Evolutionary conservation across 352 stramenopile genomes (phyloP), one percentile per base, ranked within the genome.

Genomic region (Blastocystis sp.): DNA sequence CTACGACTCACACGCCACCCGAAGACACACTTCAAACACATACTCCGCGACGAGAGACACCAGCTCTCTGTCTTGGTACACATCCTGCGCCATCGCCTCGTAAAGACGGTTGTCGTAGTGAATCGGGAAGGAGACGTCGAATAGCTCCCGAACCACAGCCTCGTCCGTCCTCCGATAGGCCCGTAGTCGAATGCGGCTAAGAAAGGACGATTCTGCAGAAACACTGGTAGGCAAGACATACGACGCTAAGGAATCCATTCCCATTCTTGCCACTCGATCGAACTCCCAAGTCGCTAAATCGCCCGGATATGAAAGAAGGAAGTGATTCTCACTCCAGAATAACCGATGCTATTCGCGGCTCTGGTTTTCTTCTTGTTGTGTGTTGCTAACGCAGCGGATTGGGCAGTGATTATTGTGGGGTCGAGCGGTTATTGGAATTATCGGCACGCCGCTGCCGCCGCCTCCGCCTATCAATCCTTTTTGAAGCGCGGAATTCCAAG

Each of bases 341-440:
- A 55, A 16, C 9, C 9, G 45, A 55, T 55, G 45, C 45, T 55
- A 6, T 55, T 16, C 16, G 59, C 70, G 12, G 70, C 41, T 69
- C 24, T 69, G 29, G 24, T 33, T 45, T 55, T 55, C 37, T 60
- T 77, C 16, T 35, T 77, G 3, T 10, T 77, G 12, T 51, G 29
- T 55, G 26, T 9, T 29, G 74, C 41, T 21, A 16, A 16, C 12
- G 74, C 74, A 31, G 55, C 41, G 2, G 74, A 85, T 63, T 85
- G 74, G 74, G 74, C 74, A n/a, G 51, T 85, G n/a, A 85, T 85
- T 85, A 41, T 85, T n/a, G 51, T 59, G 24, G 74, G 74, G 29
- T 85, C 74, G 26, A 69, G 16, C 59, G 74, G 74, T 13, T 85
- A 85, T 31, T 85, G 74, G 74, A 85, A 85, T 69, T 85, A 85